phyloP scores from a whole-genome alignment of 345 rosid species.

The Hibiscus mutabilis region DNA sequence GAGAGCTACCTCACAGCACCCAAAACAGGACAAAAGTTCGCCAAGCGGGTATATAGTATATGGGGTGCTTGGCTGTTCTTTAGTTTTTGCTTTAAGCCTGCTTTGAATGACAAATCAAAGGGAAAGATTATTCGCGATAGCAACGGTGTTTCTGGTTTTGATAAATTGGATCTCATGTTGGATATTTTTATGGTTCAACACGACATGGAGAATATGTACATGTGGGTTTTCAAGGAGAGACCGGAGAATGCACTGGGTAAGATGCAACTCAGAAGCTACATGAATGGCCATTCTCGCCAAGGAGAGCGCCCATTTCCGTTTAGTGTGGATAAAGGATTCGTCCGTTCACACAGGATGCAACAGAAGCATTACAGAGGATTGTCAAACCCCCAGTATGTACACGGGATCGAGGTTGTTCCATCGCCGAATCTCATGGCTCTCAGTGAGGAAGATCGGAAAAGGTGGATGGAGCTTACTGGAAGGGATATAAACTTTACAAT shows the following conservation, averaged over 20 bases:
- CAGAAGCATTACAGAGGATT: constrained; percentile 94
- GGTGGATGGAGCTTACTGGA: constrained; percentile 92
- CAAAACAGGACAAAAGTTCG: constrained; percentile 29
- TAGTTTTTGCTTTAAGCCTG: constrained; percentile 89
- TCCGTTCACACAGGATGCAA: constrained; percentile 95
- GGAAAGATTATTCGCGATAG: constrained; percentile 58
- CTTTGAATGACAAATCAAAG: constrained; percentile 78
- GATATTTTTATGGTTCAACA: constrained; percentile 94
- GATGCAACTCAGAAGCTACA: constrained; percentile 77
- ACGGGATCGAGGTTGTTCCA: constrained; percentile 76
- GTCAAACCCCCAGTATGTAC: constrained; percentile 93
- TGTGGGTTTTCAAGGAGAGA: constrained; percentile 98
- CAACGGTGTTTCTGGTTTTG: constrained; percentile 74
- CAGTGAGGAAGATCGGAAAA: constrained; percentile 82
- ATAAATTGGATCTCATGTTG: constrained; percentile 78
- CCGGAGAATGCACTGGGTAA: constrained; percentile 96
- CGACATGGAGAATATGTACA: constrained; percentile 99
- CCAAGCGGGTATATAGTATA: constrained; percentile 69
- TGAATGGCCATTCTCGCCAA: constrained; percentile 97
- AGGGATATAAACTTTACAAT: constrained; percentile 74
- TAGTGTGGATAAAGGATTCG: constrained; percentile 91
- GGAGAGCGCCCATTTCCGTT: constrained; percentile 91
- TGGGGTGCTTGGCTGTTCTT: constrained; percentile 99
- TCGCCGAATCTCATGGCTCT: constrained; percentile 65
- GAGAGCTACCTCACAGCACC: constrained; percentile 57